Conservation (phyloP, 352 stramenopile genomes). For the Globisporangium parvum region DNA sequence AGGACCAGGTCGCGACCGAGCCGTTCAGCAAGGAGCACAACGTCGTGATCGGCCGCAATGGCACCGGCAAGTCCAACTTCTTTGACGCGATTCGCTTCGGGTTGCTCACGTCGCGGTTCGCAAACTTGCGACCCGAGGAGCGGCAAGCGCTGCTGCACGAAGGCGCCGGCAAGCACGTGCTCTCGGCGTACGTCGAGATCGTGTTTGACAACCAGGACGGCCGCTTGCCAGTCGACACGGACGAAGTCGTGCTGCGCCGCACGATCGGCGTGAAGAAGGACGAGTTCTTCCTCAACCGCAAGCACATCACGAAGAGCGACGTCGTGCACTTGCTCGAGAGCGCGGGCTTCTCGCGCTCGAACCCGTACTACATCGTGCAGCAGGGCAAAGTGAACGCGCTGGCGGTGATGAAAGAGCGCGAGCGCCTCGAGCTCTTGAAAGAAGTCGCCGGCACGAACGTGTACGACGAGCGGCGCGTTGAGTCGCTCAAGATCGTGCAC, state of each 20-base stretch:
- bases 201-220: conserved; percentile 99
- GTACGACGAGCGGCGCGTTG: conserved; percentile 97
- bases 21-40: conserved; percentile 95
- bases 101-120: conserved; percentile 90
- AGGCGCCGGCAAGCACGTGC: conserved; percentile 90
- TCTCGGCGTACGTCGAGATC: conserved; percentile 98
- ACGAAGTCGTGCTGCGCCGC: conserved; percentile 94
- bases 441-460: conserved; percentile 98
- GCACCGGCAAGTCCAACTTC: conserved; percentile 97
- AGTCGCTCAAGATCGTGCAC: conserved; percentile 96
- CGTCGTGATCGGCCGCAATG: conserved; percentile 97
- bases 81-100: conserved; percentile 99
- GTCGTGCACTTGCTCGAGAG: conserved; percentile 98
- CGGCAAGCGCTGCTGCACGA: conserved; percentile 95
- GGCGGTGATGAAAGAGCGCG: conserved; percentile 96
- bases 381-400: conserved; percentile 99
- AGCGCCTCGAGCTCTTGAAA: conserved; percentile 97
- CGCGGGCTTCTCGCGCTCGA: conserved; percentile 97
- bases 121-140: conserved; percentile 90
- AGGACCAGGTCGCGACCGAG: conserved; percentile 86
- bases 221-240: conserved; percentile 88
- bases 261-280: conserved; percentile 99
- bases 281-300: conserved; percentile 99
- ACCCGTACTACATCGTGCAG: conserved; percentile 99
- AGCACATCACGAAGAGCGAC: conserved; percentile 97